These are phyloP conservation scores for Melastoma candidum DNA, from an alignment of 441 rosid species.

Conservation along the genomic window DNA sequence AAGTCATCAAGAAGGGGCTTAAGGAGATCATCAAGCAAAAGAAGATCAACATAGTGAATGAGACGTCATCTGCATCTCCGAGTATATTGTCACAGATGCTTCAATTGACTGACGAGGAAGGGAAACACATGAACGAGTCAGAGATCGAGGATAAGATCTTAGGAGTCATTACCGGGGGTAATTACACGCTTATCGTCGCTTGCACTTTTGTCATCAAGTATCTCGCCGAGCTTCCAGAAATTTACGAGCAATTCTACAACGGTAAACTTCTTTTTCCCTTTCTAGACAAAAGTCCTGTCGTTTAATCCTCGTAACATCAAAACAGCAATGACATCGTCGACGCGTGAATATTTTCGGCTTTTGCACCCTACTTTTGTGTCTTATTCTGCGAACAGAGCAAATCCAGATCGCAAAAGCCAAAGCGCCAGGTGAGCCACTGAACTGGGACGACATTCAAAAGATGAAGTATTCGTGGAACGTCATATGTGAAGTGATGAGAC, in stretches of 20 bases:
- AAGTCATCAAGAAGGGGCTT: constrained; percentile 28
- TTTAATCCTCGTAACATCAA: background rate
- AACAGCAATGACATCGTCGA: background rate
- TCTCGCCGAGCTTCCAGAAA: constrained; percentile 26
- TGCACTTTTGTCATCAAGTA: constrained; percentile 28
- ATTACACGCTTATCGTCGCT: constrained; percentile 29
- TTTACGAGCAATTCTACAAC: constrained; percentile 18
- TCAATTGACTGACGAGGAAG: constrained; percentile 25
- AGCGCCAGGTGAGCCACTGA: constrained; percentile 17
- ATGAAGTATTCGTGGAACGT: constrained; percentile 46
- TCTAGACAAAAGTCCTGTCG: background rate
- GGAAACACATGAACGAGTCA: constrained; percentile 25
- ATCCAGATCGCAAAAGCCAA: constrained; percentile 25
- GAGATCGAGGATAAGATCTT: constrained; percentile 21
- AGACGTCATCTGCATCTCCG: constrained; percentile 9
- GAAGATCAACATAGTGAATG: constrained; percentile 22
- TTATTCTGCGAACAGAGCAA: constrained; percentile 22
- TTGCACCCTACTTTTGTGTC: too few species aligned
- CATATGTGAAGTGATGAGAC: constrained; percentile 30
- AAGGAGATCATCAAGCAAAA: constrained; percentile 25
- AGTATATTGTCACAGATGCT: constrained; percentile 34
- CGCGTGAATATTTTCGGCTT: too few species aligned
- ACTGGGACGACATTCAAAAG: constrained; percentile 35
- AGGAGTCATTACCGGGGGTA: constrained; percentile 28
- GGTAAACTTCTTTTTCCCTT: constrained; percentile 12